Percentiles rank a stretch among this genome's conserved stretches.
Conservation (phyloP, 1,139 yeast genomes). For the Groenewaldozyma auringiensis region DNA sequence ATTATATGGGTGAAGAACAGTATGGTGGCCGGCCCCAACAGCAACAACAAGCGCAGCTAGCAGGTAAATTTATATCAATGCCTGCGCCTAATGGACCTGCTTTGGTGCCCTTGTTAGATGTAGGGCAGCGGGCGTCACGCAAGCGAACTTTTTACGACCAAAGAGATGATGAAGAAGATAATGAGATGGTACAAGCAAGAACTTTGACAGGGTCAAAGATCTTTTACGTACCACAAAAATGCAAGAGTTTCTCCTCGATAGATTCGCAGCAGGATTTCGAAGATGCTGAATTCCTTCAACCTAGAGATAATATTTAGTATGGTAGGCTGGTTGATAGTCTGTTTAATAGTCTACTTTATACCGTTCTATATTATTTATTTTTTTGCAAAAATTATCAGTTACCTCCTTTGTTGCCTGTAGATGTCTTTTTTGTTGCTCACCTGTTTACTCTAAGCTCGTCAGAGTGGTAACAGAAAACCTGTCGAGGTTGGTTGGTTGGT, state of each 20-base stretch:
- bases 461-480: no score
- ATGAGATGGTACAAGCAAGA: constrained; percentile 20
- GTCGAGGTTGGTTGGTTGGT: no score
- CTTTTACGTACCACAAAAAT: constrained; percentile 2
- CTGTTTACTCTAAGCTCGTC: no score
- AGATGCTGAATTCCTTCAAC: constrained; percentile 14
- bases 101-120: no score
- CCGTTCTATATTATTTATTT: no score
- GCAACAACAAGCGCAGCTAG: constrained; percentile 1
- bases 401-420: no score
- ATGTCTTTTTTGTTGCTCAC: no score
- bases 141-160: constrained; percentile 20
- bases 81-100: constrained; percentile 2
- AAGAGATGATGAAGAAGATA: constrained; percentile 21
- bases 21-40: neutral
- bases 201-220: constrained; percentile 6
- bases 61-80: neutral
- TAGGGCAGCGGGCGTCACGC: constrained; percentile 10
- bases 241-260: constrained; percentile 2
- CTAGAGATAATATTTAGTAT: constrained; percentile 12
- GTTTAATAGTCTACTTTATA: no score
- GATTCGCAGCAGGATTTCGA: constrained; percentile 15
- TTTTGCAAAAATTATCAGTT: no score
- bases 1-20: neutral
- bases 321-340: no score